These are phyloP conservation scores for Parafenestella ontariensis DNA, from an alignment of 2,329 filamentous ascomycete species.

Conservation along the genomic window DNA sequence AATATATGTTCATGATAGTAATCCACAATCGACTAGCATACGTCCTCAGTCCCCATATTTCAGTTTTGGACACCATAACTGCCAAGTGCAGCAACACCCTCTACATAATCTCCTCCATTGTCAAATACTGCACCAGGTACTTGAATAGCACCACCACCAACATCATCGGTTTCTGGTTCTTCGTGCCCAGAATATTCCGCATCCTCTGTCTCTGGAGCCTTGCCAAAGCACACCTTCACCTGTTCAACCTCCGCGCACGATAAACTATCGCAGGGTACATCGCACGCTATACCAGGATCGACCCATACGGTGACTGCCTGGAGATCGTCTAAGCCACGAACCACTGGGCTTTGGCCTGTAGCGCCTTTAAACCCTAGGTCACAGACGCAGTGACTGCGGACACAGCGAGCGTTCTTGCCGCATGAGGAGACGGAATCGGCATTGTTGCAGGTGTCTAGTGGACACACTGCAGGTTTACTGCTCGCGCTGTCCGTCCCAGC, in stretches of 20 bases:
- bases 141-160: slow-evolving; percentile 6
- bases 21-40: neutral
- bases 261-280: slow-evolving; percentile 9
- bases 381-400: slow-evolving; percentile 9
- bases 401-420: slow-evolving; percentile 3
- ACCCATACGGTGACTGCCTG: slow-evolving; percentile 19
- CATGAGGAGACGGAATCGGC: neutral
- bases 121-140: neutral
- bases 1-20: neutral
- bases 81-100: neutral
- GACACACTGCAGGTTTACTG: neutral
- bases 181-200: slow-evolving; percentile 1
- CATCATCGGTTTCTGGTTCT: neutral
- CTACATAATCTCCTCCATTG: neutral
- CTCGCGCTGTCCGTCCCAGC: neutral
- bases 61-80: neutral
- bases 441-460: neutral
- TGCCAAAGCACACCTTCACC: slow-evolving; percentile 8
- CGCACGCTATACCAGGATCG: slow-evolving; percentile 9
- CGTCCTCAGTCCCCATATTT: neutral
- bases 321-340: slow-evolving; percentile 7
- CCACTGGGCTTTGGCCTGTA: neutral
- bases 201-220: neutral
- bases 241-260: slow-evolving; percentile 19
- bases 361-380: slow-evolving; percentile 8